Percentiles rank a stretch among this genome's conserved stretches.
These are phyloP conservation scores for Suhomyces taliae DNA, from an alignment of 1,139 yeast species.

Conservation along the genomic window DNA sequence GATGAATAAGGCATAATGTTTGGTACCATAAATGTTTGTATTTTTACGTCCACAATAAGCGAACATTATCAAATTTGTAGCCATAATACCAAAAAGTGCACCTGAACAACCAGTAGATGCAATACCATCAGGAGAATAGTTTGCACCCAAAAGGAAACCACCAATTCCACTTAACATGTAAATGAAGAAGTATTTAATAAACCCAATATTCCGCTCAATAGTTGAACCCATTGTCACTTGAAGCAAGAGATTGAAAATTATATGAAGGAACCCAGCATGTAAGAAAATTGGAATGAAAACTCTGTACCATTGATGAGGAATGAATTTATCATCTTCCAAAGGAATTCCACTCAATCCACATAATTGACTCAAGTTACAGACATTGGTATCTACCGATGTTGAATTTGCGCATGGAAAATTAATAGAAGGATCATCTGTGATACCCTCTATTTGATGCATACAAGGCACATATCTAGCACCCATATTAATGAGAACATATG, in stretches of 20 bases:
- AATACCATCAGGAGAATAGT: slow-evolving; percentile 68
- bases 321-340: slow-evolving; percentile 24
- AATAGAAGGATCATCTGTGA: slow-evolving; percentile 51
- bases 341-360: slow-evolving; percentile 62
- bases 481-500: slow-evolving; percentile 63
- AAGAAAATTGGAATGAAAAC: slow-evolving; percentile 69
- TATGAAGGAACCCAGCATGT: slow-evolving; percentile 75
- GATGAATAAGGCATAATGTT: slow-evolving; percentile 46
- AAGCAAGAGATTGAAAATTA: slow-evolving; percentile 60
- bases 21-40: slow-evolving; percentile 44
- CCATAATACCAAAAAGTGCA: slow-evolving; percentile 68
- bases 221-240: slow-evolving; percentile 64
- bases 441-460: slow-evolving; percentile 54
- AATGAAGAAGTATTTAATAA: slow-evolving; percentile 53
- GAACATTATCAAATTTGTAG: slow-evolving; percentile 59
- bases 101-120: slow-evolving; percentile 80
- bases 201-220: slow-evolving; percentile 62
- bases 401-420: slow-evolving; percentile 72
- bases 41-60: slow-evolving; percentile 54
- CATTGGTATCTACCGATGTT: slow-evolving; percentile 53
- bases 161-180: slow-evolving; percentile 65
- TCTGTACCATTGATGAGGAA: slow-evolving; percentile 71
- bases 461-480: slow-evolving; percentile 77
- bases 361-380: slow-evolving; percentile 56
- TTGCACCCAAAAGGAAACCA: slow-evolving; percentile 71